Conservation (phyloP, 805 yeast species). For the Dipodascus albidus region DNA sequence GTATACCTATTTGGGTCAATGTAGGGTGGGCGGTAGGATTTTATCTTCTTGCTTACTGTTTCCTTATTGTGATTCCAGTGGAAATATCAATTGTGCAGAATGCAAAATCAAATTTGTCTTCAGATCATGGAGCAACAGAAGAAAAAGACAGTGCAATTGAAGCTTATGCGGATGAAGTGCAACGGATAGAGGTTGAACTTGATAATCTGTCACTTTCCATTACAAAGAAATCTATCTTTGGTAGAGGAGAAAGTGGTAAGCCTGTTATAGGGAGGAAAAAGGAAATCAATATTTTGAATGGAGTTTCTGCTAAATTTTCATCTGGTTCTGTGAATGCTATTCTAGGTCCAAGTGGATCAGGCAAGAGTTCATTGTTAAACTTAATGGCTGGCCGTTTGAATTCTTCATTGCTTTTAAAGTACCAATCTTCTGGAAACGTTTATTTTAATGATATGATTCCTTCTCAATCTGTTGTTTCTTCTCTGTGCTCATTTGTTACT, state of each 20-base stretch:
- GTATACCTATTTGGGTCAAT: slow-evolving; percentile 49
- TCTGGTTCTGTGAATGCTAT: slow-evolving; percentile 55
- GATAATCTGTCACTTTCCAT: slow-evolving; percentile 17
- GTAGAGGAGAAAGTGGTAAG: not conserved
- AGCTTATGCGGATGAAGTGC: slow-evolving; percentile 2
- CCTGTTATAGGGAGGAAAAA: slow-evolving; percentile 5
- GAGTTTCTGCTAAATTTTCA: slow-evolving; percentile 39
- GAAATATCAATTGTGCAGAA: slow-evolving; percentile 33
- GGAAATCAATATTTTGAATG: slow-evolving; percentile 30
- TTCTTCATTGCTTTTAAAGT: slow-evolving; percentile 24
- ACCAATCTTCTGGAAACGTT: slow-evolving; percentile 32
- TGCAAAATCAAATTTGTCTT: slow-evolving; percentile 21
- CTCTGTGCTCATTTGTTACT: slow-evolving; percentile 62
- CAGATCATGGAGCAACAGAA: slow-evolving; percentile 12
- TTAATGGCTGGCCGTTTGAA: slow-evolving; percentile 47
- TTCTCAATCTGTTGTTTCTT: slow-evolving; percentile 26
- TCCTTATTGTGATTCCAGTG: slow-evolving; percentile 37
- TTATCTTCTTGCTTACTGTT: slow-evolving; percentile 35
- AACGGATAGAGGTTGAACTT: slow-evolving; percentile 17
- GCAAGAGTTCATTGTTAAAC: slow-evolving; percentile 60
- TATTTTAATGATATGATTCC: slow-evolving; percentile 32
- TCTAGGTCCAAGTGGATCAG: slow-evolving; percentile 77
- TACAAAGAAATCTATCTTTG: slow-evolving; percentile 6
- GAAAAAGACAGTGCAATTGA: slow-evolving; percentile 5
- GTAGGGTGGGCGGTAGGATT: slow-evolving; percentile 50